Evolutionary conservation across 345 rosid species (phyloP), one percentile per base, ranked within the genome.

Genomic region (Murraya koenigii): DNA sequence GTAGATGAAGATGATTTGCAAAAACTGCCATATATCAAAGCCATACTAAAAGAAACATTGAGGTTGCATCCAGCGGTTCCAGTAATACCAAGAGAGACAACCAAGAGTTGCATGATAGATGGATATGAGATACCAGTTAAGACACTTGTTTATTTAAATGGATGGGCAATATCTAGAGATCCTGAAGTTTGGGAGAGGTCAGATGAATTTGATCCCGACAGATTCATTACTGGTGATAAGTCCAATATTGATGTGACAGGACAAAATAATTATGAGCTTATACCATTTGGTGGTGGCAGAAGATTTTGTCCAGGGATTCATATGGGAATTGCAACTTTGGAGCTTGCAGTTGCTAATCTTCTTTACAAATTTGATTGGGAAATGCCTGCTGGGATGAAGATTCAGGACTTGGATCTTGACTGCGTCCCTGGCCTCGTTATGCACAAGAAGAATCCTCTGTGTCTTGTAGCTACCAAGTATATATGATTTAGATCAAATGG

Each of bases 1-100:
- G 80, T 85, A 38, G 41, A 69, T 1, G 88, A 89, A 80, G 87
- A 81, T 6, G 84, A 86, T 13, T 28, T 75, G 36, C 71, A 69
- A 26, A 30, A 25, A 19, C 68, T 86, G 4, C 61, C 84, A 0
- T 87, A 84, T 72, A 71, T 89, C 30, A 82, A 81, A 70, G 88
- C 89, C 4, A 79, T 85, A 23, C 79, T 86, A 25, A 87, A 86
- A 78, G 89, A 86, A 77, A 75, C 86, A 28, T 76, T 81, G 80
- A 77, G 86, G 39, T 47, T 39, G 9, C 36, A 74, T 4, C 77
- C 72, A 1, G 0, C 49, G 0, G 80, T 23, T 65, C 80, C 81
- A 64, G 22, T 86, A 23, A 72, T 79, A 11, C 72, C 78, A 25
- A 30, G 71, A 49, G 78, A 75, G 52, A 65, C 63, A 20, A 75